These are phyloP conservation scores for Diphasiastrum complanatum DNA, from an alignment of 83 land plant genomes.

Conservation along the genomic window DNA sequence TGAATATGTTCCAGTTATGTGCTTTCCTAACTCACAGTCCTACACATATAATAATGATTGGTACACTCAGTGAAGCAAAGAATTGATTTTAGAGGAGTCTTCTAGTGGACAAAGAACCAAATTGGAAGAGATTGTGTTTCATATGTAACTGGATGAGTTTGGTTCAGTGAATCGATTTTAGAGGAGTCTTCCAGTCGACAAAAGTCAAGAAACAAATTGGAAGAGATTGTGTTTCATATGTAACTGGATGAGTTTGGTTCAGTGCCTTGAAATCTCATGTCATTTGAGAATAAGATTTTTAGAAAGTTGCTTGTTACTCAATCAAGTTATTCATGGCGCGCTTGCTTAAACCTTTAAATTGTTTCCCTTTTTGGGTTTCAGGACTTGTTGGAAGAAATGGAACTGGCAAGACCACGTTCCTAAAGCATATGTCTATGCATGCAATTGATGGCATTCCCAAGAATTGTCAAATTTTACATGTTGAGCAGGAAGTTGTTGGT, in stretches of 20 bases:
- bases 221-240: too few relatives aligned
- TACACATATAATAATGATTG: too few relatives aligned
- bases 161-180: too few relatives aligned
- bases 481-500: constrained; percentile 98
- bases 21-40: background rate
- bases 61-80: too few relatives aligned
- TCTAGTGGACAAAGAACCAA: background rate
- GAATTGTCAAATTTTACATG: constrained; percentile 95
- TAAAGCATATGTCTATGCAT: constrained; percentile 97
- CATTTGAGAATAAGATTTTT: too few relatives aligned
- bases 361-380: constrained; percentile 20
- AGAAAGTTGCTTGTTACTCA: background rate
- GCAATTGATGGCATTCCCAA: constrained; percentile 93
- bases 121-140: background rate
- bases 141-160: background rate
- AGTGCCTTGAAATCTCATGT: too few relatives aligned
- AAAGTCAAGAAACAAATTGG: too few relatives aligned
- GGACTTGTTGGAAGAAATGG: constrained; percentile 99
- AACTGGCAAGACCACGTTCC: constrained; percentile 94
- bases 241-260: too few relatives aligned
- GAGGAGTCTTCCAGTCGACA: too few relatives aligned
- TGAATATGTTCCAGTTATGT: background rate
- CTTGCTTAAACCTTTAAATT: background rate
- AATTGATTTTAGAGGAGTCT: background rate
- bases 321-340: background rate